phyloP scores from a whole-genome alignment of 345 rosid genomes.

The Laguncularia racemosa region DNA sequence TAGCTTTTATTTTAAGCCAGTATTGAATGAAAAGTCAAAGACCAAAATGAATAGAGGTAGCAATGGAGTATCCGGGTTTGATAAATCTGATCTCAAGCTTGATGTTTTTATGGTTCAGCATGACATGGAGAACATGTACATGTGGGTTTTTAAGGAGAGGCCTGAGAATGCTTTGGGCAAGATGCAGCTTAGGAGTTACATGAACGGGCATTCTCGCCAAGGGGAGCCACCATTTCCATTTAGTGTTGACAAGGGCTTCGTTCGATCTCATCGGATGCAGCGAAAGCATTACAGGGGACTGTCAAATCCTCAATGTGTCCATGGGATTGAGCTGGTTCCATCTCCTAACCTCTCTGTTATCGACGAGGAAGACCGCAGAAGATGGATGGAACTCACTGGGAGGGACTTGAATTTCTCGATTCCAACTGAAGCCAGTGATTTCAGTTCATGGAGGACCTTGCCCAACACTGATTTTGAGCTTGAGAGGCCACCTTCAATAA shows the following conservation, averaged over 20 bases:
- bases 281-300: slow-evolving; percentile 94
- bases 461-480: slow-evolving; percentile 92
- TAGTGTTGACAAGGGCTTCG: slow-evolving; percentile 91
- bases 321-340: slow-evolving; percentile 76
- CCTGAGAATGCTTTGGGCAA: slow-evolving; percentile 97
- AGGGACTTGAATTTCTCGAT: slow-evolving; percentile 74
- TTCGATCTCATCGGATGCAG: slow-evolving; percentile 96
- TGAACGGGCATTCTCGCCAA: slow-evolving; percentile 97
- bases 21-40: slow-evolving; percentile 78
- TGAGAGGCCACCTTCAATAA: slow-evolving; percentile 55
- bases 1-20: slow-evolving; percentile 89
- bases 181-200: slow-evolving; percentile 97
- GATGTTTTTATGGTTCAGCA: slow-evolving; percentile 94
- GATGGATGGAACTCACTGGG: slow-evolving; percentile 92
- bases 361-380: slow-evolving; percentile 82
- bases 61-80: slow-evolving; percentile 74
- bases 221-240: slow-evolving; percentile 91
- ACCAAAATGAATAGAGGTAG: slow-evolving; percentile 57
- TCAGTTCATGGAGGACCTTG: slow-evolving; percentile 87
- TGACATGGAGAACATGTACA: slow-evolving; percentile 99
- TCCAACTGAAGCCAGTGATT: slow-evolving; percentile 82
- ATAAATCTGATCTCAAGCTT: slow-evolving; percentile 78
- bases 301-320: slow-evolving; percentile 94
- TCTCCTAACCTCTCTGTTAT: slow-evolving; percentile 65
- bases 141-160: slow-evolving; percentile 98